Percentiles rank a stretch among this genome's conserved stretches.
Evolutionary conservation across 2,329 filamentous ascomycete species (phyloP).

Genomic region (Scleromitrula shiraiana): DNA sequence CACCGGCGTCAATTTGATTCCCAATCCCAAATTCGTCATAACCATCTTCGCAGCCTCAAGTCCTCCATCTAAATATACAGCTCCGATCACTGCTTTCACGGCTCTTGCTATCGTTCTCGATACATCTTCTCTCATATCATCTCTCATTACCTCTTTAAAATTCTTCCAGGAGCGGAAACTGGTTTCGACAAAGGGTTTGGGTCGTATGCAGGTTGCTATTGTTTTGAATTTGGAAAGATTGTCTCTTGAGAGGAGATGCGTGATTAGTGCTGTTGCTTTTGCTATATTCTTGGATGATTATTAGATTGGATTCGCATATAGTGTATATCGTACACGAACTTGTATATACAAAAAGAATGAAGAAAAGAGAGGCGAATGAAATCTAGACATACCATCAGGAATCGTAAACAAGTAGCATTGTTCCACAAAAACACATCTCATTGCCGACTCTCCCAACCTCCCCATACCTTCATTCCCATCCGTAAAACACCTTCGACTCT

Average conservation of each 20-base stretch:
- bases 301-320: background rate
- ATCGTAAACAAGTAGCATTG: conserved; percentile 15
- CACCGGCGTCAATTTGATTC: background rate
- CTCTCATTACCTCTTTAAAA: conserved; percentile 7
- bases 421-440: conserved; percentile 17
- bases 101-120: conserved; percentile 13
- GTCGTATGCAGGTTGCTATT: background rate
- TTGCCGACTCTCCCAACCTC: conserved; percentile 13
- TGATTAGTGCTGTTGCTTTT: background rate
- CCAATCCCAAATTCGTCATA: conserved; percentile 12
- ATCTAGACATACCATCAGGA: conserved; percentile 9
- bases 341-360: background rate
- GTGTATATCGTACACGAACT: background rate
- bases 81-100: conserved; percentile 20
- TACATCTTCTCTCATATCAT: conserved; percentile 15
- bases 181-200: background rate
- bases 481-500: conserved; percentile 9
- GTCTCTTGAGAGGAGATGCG: background rate
- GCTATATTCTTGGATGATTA: too few species aligned
- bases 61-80: conserved; percentile 22
- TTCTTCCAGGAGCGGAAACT: background rate
- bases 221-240: background rate
- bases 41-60: conserved; percentile 12
- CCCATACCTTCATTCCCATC: conserved; percentile 17
- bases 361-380: background rate